A percentile compares a stretch with the other conserved stretches of the same genome.
Evolutionary conservation across 1,284 basidiomycete genomes (phyloP).

Genomic region (Ustilago shanxiensis): DNA sequence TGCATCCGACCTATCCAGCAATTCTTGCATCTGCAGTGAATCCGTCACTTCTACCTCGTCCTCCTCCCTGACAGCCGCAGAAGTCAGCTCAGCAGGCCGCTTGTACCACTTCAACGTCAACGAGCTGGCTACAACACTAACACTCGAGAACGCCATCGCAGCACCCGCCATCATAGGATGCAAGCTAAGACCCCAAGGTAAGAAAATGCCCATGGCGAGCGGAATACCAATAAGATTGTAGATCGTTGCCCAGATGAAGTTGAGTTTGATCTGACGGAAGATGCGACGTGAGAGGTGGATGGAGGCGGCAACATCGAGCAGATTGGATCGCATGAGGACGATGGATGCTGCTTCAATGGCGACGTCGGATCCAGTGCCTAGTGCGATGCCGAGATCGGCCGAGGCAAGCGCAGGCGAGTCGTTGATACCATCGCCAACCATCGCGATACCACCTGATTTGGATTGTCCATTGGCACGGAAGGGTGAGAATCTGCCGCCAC

Average conservation of each 20-base stretch:
- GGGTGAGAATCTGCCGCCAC: conserved; percentile 24
- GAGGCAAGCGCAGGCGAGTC: conserved; percentile 96
- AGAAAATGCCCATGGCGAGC: conserved; percentile 96
- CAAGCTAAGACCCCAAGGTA: conserved; percentile 90
- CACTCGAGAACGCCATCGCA: conserved; percentile 97
- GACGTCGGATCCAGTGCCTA: conserved; percentile 94
- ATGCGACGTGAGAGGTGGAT: conserved; percentile 90
- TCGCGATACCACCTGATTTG: conserved; percentile 53
- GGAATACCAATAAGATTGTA: conserved; percentile 96
- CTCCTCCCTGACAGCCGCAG: neutral
- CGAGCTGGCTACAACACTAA: conserved; percentile 92
- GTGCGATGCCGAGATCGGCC: conserved; percentile 93
- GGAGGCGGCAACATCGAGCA: conserved; percentile 95
- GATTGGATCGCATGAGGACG: conserved; percentile 94
- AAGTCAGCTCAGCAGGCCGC: conserved; percentile 52
- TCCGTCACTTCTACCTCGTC: conserved; percentile 8
- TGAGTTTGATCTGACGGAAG: conserved; percentile 86
- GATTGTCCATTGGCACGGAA: conserved; percentile 32
- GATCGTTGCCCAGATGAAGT: conserved; percentile 70
- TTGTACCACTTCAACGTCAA: conserved; percentile 79
- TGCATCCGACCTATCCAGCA: conserved; percentile 40
- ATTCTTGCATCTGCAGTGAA: conserved; percentile 29
- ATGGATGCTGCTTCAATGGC: conserved; percentile 98
- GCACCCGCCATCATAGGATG: conserved; percentile 98
- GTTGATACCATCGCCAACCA: conserved; percentile 99